phyloP scores from a whole-genome alignment of 495 filamentous ascomycete species.

The Extremus antarcticus region DNA sequence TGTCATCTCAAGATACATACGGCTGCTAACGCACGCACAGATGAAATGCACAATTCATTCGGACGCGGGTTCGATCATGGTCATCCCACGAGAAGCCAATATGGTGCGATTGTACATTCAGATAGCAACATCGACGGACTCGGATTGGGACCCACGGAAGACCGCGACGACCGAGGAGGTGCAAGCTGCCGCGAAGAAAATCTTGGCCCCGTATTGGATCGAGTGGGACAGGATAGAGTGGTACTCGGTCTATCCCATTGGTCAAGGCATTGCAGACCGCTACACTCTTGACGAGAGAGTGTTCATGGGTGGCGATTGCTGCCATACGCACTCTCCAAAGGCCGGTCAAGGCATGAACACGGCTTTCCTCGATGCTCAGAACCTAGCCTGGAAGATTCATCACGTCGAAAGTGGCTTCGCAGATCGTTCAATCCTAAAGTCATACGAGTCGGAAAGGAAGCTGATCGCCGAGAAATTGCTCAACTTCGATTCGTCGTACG shows the following conservation, averaged over 20 bases:
- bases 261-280: conserved; percentile 57
- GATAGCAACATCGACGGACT: conserved; percentile 46
- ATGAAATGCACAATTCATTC: conserved; percentile 76
- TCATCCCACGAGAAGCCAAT: conserved; percentile 35
- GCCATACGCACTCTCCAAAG: conserved; percentile 60
- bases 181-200: conserved; percentile 47
- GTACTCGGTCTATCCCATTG: conserved; percentile 54
- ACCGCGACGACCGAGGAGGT: conserved; percentile 45
- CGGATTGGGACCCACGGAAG: conserved; percentile 45
- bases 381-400: conserved; percentile 66
- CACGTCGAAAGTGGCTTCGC: conserved; percentile 45
- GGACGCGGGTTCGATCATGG: conserved; percentile 37
- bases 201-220: conserved; percentile 50
- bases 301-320: conserved; percentile 54
- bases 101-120: conserved; percentile 38
- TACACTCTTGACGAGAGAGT: conserved; percentile 52
- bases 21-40: conserved; percentile 30
- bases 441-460: conserved; percentile 60
- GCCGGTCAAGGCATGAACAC: conserved; percentile 73
- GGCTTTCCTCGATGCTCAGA: conserved; percentile 44
- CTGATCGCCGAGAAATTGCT: conserved; percentile 63
- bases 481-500: conserved; percentile 48
- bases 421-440: conserved; percentile 46
- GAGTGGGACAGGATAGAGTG: conserved; percentile 48
- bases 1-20: not conserved